Evolutionary conservation across 1,139 yeast species (phyloP).

Genomic region (Wickerhamiella infanticola): DNA sequence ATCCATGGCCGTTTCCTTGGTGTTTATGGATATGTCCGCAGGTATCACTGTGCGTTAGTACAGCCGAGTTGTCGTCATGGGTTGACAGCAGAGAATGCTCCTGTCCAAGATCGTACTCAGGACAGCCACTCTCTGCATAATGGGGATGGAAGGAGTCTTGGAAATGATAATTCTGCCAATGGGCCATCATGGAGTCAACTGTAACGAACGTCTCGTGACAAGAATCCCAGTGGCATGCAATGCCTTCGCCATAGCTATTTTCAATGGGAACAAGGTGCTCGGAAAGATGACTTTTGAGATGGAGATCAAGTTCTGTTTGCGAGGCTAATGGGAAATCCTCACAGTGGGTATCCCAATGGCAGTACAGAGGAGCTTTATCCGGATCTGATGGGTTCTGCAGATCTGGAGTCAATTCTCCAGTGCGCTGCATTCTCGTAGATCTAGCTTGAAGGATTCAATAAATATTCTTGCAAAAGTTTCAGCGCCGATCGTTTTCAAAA

Average conservation of each 20-base stretch:
- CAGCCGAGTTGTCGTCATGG: background rate
- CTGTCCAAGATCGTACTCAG: background rate
- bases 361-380: slow-evolving; percentile 15
- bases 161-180: slow-evolving; percentile 23
- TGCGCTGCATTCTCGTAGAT: too few relatives aligned
- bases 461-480: too few relatives aligned
- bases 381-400: background rate
- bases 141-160: slow-evolving; percentile 19
- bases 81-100: background rate
- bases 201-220: slow-evolving; percentile 21
- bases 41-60: slow-evolving; percentile 7
- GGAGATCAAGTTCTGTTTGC: slow-evolving; percentile 20
- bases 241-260: slow-evolving; percentile 5
- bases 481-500: too few relatives aligned
- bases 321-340: slow-evolving; percentile 18
- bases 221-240: slow-evolving; percentile 28
- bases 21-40: slow-evolving; percentile 6
- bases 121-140: slow-evolving; percentile 4
- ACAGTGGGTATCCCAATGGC: slow-evolving; percentile 26
- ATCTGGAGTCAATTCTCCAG: too few relatives aligned
- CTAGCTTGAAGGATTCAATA: too few relatives aligned
- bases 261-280: slow-evolving; percentile 2
- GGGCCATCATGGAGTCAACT: slow-evolving; percentile 23
- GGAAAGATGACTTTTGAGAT: slow-evolving; percentile 16
- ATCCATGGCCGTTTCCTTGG: slow-evolving; percentile 3